Evolutionary conservation across 768 basidiomycete species (phyloP).

Genomic region (Xerocomus spinulosus): DNA sequence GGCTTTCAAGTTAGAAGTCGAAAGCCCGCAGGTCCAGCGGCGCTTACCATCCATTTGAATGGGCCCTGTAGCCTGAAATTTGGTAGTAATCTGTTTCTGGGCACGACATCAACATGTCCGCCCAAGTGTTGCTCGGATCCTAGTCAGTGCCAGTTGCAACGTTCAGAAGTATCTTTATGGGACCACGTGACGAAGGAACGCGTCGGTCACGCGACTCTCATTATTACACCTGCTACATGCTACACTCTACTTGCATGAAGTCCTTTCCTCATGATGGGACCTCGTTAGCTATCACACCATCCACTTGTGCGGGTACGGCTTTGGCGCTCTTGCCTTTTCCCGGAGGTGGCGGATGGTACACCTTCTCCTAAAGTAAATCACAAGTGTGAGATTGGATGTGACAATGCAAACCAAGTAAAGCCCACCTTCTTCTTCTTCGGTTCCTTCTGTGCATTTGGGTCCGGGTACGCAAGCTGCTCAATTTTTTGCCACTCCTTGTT

Average conservation of each 20-base stretch:
- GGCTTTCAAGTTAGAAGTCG: background rate
- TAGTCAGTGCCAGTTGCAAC: background rate
- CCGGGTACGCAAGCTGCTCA: conserved; percentile 80
- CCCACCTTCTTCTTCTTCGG: conserved; percentile 58
- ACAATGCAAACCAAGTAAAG: background rate
- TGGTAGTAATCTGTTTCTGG: conserved; percentile 25
- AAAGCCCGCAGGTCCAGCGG: background rate
- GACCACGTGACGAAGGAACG: background rate
- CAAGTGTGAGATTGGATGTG: background rate
- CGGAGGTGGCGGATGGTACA: conserved; percentile 79
- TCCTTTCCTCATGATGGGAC: background rate
- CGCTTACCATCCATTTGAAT: conserved; percentile 26
- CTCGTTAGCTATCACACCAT: conserved; percentile 3
- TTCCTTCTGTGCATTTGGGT: conserved; percentile 57
- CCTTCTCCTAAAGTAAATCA: conserved; percentile 52
- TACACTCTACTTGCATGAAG: too few relatives aligned
- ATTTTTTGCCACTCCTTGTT: conserved; percentile 78
- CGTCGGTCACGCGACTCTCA: conserved; percentile 1
- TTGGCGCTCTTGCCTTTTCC: conserved; percentile 62
- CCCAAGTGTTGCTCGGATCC: background rate
- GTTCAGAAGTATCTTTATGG: background rate
- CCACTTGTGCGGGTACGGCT: conserved; percentile 1
- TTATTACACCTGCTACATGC: background rate
- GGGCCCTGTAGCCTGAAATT: conserved; percentile 25
- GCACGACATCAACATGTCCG: conserved; percentile 4